Evolutionary conservation across 129 eudicot genomes (phyloP).

Genomic region (Tanacetum coccineum): DNA sequence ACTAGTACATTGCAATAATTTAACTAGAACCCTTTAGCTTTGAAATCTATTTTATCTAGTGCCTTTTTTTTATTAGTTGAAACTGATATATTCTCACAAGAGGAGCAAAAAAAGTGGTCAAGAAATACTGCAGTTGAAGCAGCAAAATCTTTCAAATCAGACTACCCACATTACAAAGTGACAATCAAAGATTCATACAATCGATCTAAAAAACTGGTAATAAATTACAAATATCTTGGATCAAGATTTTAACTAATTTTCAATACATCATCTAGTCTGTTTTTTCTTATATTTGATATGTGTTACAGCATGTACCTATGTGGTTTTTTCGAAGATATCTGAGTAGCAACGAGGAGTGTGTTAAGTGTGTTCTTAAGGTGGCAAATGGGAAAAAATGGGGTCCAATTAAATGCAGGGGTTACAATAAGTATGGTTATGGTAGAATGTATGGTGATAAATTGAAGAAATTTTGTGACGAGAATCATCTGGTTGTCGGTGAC

Average conservation of each 20-base stretch:
- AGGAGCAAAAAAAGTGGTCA: neutral
- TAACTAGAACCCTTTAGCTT: neutral
- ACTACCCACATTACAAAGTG: neutral
- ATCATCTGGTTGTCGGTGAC: too few relatives aligned
- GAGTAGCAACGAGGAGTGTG: neutral
- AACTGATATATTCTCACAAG: neutral
- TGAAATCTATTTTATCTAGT: neutral
- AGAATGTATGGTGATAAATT: too few relatives aligned
- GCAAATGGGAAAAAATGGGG: conserved; percentile 22
- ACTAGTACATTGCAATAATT: too few relatives aligned
- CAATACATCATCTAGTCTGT: neutral
- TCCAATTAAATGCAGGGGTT: neutral
- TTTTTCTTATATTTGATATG: neutral
- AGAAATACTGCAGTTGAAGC: neutral
- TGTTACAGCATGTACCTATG: conserved; percentile 8
- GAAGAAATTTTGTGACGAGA: too few relatives aligned
- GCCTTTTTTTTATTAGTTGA: neutral
- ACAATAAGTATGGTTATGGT: neutral
- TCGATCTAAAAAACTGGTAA: conserved; percentile 11
- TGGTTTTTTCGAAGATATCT: neutral
- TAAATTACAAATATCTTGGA: neutral
- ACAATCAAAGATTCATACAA: conserved; percentile 5
- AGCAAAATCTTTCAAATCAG: conserved; percentile 1
- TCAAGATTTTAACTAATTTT: neutral
- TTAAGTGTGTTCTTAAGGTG: neutral